Percentiles rank a stretch among this genome's conserved stretches.
phyloP scores from a whole-genome alignment of 108 stramenopile species.

The Cyclotella cryptica region DNA sequence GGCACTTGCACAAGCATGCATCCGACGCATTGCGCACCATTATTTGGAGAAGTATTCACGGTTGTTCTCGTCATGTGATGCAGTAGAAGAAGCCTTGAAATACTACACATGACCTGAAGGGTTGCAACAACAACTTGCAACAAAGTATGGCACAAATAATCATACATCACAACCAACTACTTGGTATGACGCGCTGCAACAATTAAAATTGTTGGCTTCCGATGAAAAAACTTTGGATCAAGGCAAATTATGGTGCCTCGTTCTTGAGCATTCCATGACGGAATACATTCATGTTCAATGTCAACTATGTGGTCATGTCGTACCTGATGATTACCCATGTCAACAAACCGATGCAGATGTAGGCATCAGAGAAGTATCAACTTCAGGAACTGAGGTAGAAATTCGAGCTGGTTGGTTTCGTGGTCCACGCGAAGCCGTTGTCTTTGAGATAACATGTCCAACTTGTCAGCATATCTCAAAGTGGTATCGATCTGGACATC shows the following conservation, averaged over 20 bases:
- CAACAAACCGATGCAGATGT: constrained; percentile 36
- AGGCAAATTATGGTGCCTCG: constrained; percentile 41
- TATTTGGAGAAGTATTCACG: constrained; percentile 39
- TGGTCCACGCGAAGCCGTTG: constrained; percentile 33
- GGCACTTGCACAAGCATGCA: constrained; percentile 36
- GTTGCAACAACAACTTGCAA: constrained; percentile 22
- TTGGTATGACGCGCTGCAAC: constrained; percentile 54
- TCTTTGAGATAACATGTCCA: constrained; percentile 46
- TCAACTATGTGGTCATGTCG: constrained; percentile 48
- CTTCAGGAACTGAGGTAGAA: constrained; percentile 38
- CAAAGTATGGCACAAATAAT: constrained; percentile 22
- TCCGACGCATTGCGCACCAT: constrained; percentile 41
- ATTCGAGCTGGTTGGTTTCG: constrained; percentile 55
- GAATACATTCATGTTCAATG: constrained; percentile 58
- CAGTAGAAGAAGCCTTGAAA: constrained; percentile 51
- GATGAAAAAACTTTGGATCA: neutral
- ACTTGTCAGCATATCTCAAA: constrained; percentile 26
- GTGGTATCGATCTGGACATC: constrained; percentile 60
- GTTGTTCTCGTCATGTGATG: constrained; percentile 12
- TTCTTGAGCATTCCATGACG: constrained; percentile 62
- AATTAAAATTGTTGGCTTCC: constrained; percentile 20
- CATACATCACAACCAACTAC: constrained; percentile 22
- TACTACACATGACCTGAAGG: constrained; percentile 33
- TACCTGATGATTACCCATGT: constrained; percentile 37
- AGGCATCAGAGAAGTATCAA: constrained; percentile 44